Evolutionary conservation across 352 stramenopile genomes (phyloP).

Genomic region (Phytophthora quininea): DNA sequence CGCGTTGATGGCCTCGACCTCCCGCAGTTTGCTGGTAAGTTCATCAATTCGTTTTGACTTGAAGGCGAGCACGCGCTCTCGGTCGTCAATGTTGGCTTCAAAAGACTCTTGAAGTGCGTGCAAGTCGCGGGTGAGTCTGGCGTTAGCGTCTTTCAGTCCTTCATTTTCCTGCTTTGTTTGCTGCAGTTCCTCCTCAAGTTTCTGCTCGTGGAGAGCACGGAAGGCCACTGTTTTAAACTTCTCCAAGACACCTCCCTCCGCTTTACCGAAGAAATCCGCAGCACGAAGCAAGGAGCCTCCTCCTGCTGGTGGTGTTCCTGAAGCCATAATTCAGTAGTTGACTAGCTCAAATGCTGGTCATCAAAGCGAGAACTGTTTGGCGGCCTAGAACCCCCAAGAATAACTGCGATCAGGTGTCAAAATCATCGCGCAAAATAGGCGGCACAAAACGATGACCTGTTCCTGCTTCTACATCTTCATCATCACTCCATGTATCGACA

Average conservation of each 20-base stretch:
- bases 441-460: constrained; percentile 55
- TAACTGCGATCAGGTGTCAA: constrained; percentile 13
- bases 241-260: constrained; percentile 52
- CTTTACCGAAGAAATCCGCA: constrained; percentile 61
- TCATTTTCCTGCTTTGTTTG: constrained; percentile 50
- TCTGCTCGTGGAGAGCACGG: constrained; percentile 71
- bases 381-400: constrained; percentile 10
- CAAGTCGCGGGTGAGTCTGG: constrained; percentile 37
- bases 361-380: neutral
- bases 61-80: constrained; percentile 67
- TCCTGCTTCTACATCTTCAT: constrained; percentile 37
- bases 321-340: constrained; percentile 14
- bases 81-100: constrained; percentile 65
- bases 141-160: constrained; percentile 41
- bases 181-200: constrained; percentile 62
- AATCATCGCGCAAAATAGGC: constrained; percentile 62
- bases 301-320: constrained; percentile 2
- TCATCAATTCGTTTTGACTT: constrained; percentile 75
- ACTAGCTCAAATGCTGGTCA: neutral
- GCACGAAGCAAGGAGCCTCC: constrained; percentile 33
- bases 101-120: constrained; percentile 50
- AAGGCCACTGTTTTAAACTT: constrained; percentile 73
- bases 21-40: constrained; percentile 49
- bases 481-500: constrained; percentile 64
- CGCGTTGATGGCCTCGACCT: constrained; percentile 57